phyloP scores from a whole-genome alignment of 164 flowering plant genomes.

The Paratinospora sagittata region DNA sequence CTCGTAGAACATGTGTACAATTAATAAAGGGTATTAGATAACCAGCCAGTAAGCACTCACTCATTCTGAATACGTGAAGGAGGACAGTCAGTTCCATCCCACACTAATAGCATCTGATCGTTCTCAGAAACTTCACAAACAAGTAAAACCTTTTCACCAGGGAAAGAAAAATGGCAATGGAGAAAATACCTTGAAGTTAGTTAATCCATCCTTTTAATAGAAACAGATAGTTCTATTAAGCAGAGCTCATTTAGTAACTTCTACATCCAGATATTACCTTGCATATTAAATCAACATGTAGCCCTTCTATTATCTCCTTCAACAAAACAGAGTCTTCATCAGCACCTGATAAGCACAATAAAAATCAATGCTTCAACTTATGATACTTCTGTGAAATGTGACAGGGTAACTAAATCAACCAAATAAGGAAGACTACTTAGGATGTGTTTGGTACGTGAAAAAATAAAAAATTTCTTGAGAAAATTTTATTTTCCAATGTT shows the following conservation, averaged over 20 bases:
- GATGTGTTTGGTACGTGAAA: no score
- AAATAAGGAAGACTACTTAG: no score
- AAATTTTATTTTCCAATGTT: no score
- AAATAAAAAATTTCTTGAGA: no score
- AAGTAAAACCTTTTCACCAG: conserved; percentile 1
- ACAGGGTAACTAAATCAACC: background rate
- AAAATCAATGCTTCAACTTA: background rate
- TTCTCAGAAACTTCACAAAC: background rate
- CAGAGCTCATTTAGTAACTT: background rate
- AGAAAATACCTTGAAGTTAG: background rate
- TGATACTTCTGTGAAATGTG: background rate
- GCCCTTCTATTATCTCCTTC: background rate
- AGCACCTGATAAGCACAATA: background rate
- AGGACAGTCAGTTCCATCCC: conserved; percentile 5
- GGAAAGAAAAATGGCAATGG: background rate
- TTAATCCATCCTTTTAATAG: background rate
- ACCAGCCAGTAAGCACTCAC: background rate
- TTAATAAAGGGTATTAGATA: background rate
- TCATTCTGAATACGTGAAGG: background rate
- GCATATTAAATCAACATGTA: background rate
- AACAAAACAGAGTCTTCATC: background rate
- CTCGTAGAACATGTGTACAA: background rate
- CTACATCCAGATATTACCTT: background rate
- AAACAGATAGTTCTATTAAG: background rate
- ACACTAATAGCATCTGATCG: background rate